Evolutionary conservation across 306 rosid species (phyloP).

Genomic region (Vigna mungo): DNA sequence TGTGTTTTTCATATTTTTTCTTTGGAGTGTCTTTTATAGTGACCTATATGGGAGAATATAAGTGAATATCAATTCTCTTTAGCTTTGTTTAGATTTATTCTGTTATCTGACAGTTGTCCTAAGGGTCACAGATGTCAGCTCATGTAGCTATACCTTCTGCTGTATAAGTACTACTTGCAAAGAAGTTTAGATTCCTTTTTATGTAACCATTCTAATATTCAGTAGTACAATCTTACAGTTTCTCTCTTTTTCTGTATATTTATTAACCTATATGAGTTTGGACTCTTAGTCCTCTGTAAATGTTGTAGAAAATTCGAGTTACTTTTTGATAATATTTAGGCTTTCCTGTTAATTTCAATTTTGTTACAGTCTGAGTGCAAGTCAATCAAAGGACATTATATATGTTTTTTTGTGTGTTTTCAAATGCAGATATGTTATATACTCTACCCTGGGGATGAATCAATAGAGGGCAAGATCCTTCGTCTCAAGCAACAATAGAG

Average conservation of each 20-base stretch:
- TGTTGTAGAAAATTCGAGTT: slow-evolving; percentile 31
- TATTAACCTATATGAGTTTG: neutral
- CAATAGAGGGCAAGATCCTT: slow-evolving; percentile 87
- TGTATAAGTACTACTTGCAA: too few relatives aligned
- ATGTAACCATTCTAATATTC: too few relatives aligned
- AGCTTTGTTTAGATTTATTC: too few relatives aligned
- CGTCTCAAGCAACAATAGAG: slow-evolving; percentile 98
- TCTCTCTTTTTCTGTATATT: too few relatives aligned
- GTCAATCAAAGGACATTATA: slow-evolving; percentile 33
- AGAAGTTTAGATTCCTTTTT: too few relatives aligned
- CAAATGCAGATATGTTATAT: slow-evolving; percentile 76
- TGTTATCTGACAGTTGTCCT: too few relatives aligned
- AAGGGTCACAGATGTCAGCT: too few relatives aligned
- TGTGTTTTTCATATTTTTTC: slow-evolving; percentile 32
- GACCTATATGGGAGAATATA: neutral
- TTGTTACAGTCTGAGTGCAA: slow-evolving; percentile 30
- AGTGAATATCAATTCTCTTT: too few relatives aligned
- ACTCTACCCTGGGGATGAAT: slow-evolving; percentile 97
- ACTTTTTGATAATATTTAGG: slow-evolving; percentile 30
- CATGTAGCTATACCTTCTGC: too few relatives aligned
- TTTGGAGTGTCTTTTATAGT: neutral
- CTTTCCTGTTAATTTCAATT: slow-evolving; percentile 40
- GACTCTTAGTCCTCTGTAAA: slow-evolving; percentile 6
- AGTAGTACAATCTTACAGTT: too few relatives aligned
- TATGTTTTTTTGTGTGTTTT: slow-evolving; percentile 38